A percentile compares a stretch with the other conserved stretches of the same genome.
phyloP scores from a whole-genome alignment of 2,329 filamentous ascomycete species.

The Ceratocystis alfenasii region DNA sequence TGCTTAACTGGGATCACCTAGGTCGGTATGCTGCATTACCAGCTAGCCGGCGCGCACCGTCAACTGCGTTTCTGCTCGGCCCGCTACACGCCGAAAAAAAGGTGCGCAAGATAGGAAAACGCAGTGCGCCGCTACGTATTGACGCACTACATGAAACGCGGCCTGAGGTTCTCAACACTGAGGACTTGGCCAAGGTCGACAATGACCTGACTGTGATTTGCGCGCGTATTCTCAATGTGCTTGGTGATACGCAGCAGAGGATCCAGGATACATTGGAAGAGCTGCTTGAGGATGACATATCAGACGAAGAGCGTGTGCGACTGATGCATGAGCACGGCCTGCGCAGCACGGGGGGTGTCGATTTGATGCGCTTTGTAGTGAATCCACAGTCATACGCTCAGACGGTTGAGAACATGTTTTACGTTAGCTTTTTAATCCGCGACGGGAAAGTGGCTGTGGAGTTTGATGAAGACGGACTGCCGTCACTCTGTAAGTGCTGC shows the following conservation, averaged over 20 bases:
- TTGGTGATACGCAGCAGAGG: constrained; percentile 40
- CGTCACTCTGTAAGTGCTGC: constrained; percentile 59
- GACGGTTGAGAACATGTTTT: constrained; percentile 94
- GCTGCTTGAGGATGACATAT: constrained; percentile 36
- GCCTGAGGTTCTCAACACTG: constrained; percentile 63
- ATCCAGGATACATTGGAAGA: constrained; percentile 37
- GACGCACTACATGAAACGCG: constrained; percentile 57
- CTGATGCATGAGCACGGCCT: constrained; percentile 57
- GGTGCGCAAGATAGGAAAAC: constrained; percentile 55
- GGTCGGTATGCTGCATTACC: constrained; percentile 67
- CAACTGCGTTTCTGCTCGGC: constrained; percentile 75
- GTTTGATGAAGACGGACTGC: constrained; percentile 59
- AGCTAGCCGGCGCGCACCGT: constrained; percentile 58
- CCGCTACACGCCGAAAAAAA: constrained; percentile 85
- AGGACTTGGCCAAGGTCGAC: constrained; percentile 65
- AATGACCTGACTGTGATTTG: constrained; percentile 71
- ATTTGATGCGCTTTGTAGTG: constrained; percentile 75
- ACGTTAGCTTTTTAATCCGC: constrained; percentile 83
- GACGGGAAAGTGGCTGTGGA: constrained; percentile 70
- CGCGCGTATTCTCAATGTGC: constrained; percentile 54
- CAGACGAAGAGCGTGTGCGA: constrained; percentile 35
- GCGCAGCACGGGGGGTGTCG: constrained; percentile 56
- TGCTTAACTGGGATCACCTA: constrained; percentile 75
- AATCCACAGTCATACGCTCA: constrained; percentile 87
- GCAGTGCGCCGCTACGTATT: constrained; percentile 57